Base-by-base conservation (phyloP, 371 early-diverging fungal species). In the Apophysomyces sp. region DNA sequence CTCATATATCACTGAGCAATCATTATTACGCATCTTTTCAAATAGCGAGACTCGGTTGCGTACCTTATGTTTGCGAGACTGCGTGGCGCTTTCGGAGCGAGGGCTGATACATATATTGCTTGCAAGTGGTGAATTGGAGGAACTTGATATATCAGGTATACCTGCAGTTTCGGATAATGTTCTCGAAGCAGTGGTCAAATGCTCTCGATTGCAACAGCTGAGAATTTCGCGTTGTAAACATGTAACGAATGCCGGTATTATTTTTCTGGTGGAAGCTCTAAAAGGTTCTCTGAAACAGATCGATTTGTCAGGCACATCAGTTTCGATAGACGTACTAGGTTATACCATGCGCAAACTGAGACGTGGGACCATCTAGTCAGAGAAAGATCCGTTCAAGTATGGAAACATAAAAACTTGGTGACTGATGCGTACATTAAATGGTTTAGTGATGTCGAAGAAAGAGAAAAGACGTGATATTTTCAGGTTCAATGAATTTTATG, bases 171-270 rank as follows among this genome's bases (percentile, higher is more conserved):
- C 59, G 29, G 59, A 64, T 34, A n/a, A 8, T n/a, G 65, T 64
- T n/a, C 34, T 58, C 3, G 32, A 54, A 9, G 12, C 16, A 8
- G 18, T 57, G 4, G 30, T 37, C 1, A 6, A 28, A 16, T 52
- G 37, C 27, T 9, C 12, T 1, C 15, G 13, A 18, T 39, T 63
- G 32, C 51, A 30, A 4, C 24, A 31, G 4, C 12, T 63, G 2
- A 3, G 36, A 26, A 1, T 63, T 18, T 18, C 57, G 1, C 36
- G 9, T 8, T 63, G 63, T 29, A 15, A 26, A 13, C 37, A 32
- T 9, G 52, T 63, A 15, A 51, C 58, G 8, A 57, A 90, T 34
- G n/a, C n/a, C n/a, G n/a, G n/a, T n/a, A n/a, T n/a, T n/a, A n/a
- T n/a, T n/a, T n/a, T 34, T 2, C 0, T 2, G 12, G 34, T 13